Conservation (phyloP, 768 basidiomycete species). For the Lactarius sp. region DNA sequence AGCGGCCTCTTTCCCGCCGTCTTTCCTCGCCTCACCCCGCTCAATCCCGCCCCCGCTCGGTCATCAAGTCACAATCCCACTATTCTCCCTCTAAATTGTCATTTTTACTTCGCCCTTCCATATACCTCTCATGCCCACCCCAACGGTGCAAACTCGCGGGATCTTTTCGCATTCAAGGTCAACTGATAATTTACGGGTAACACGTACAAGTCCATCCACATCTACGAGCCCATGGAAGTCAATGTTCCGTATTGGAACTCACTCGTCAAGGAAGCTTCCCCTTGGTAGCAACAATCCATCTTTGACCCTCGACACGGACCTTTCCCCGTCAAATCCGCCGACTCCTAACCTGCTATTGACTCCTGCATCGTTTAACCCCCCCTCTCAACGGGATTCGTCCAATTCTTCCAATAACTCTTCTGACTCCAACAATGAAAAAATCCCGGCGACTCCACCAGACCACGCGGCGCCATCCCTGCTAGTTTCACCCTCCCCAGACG, state of each 20-base stretch:
- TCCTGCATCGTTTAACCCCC: conserved; percentile 49
- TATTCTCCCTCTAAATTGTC: not conserved
- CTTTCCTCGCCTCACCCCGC: conserved; percentile 14
- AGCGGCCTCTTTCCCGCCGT: not conserved
- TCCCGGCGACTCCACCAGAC: conserved; percentile 23
- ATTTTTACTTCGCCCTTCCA: not conserved
- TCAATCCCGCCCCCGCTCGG: not conserved
- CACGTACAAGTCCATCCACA: conserved; percentile 21
- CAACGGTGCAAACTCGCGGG: conserved; percentile 15
- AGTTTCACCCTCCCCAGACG: conserved; percentile 25
- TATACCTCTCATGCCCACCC: conserved; percentile 12
- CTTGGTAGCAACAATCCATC: conserved; percentile 35
- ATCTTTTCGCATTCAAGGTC: conserved; percentile 25
- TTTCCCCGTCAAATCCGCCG: conserved; percentile 36
- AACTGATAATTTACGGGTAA: conserved; percentile 20
- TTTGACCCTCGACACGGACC: conserved; percentile 51
- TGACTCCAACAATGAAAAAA: conserved; percentile 51
- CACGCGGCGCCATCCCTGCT: conserved; percentile 27
- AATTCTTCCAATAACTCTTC: conserved; percentile 75
- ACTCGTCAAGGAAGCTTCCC: conserved; percentile 56
- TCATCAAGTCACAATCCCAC: not conserved
- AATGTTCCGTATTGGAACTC: conserved; percentile 62
- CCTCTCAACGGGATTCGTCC: conserved; percentile 65
- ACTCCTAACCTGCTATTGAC: conserved; percentile 48
- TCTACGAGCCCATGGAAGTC: conserved; percentile 55